Evolutionary conservation across 192 early-diverging fungal species (phyloP).

Genomic region (Rhizoclosmatium globosum): DNA sequence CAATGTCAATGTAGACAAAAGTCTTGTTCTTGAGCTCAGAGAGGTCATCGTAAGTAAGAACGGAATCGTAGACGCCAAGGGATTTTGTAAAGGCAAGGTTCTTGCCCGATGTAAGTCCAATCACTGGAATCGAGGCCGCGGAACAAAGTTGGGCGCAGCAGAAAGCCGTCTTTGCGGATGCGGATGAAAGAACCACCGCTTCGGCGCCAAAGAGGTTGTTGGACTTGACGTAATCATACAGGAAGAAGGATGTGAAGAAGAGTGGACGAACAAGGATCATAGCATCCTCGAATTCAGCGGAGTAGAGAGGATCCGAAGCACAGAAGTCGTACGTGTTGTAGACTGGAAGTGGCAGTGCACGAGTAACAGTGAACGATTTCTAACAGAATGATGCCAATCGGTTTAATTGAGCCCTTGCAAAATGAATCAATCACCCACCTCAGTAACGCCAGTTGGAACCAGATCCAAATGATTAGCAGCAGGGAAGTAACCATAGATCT

Average conservation of each 20-base stretch:
- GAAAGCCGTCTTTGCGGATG: conserved; percentile 50
- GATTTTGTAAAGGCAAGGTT: conserved; percentile 42
- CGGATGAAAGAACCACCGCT: conserved; percentile 46
- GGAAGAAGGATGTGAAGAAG: conserved; percentile 51
- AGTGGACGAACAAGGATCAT: conserved; percentile 52
- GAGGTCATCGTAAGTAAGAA: conserved; percentile 36
- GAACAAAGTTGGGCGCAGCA: conserved; percentile 43
- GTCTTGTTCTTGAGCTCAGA: background rate
- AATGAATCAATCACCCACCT: no score
- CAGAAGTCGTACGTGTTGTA: conserved; percentile 47
- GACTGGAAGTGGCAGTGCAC: conserved; percentile 40
- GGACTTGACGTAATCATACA: conserved; percentile 42
- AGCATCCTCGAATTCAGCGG: conserved; percentile 34
- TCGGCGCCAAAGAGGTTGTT: conserved; percentile 43
- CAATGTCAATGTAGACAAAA: conserved; percentile 49
- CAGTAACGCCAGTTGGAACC: background rate
- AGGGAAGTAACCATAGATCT: conserved; percentile 57
- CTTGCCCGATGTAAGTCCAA: conserved; percentile 46
- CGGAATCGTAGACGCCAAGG: conserved; percentile 49
- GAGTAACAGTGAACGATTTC: conserved; percentile 42
- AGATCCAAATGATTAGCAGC: conserved; percentile 24
- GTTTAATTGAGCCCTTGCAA: background rate
- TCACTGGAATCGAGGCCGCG: conserved; percentile 1
- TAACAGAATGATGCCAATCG: conserved; percentile 34
- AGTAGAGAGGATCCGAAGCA: conserved; percentile 42